phyloP scores from a whole-genome alignment of 306 rosid genomes.

The Phaseolus lunatus region DNA sequence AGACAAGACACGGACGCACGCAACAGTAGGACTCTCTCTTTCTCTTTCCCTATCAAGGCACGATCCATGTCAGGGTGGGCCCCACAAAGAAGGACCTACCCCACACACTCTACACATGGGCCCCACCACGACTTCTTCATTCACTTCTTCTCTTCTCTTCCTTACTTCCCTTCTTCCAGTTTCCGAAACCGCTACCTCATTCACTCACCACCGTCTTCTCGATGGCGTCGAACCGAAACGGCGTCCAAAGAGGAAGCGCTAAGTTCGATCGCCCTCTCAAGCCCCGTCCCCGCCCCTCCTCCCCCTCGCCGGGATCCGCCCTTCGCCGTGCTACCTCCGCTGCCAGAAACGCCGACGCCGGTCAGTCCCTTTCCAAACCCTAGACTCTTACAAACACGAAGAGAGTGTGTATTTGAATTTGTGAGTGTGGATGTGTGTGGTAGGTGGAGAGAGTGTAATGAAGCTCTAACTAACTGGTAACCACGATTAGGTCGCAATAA shows the following conservation, averaged over 20 bases:
- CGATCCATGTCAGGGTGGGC: slow-evolving; percentile 7
- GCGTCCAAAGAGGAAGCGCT: slow-evolving; percentile 49
- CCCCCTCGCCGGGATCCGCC: slow-evolving; percentile 53
- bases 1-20: not conserved
- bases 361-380: slow-evolving; percentile 41
- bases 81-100: slow-evolving; percentile 24
- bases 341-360: slow-evolving; percentile 50
- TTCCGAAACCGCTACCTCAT: slow-evolving; percentile 41
- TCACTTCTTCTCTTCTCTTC: slow-evolving; percentile 12
- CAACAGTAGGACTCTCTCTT: not conserved
- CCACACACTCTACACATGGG: slow-evolving; percentile 40
- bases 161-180: not conserved
- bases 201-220: not conserved
- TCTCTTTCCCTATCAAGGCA: not conserved
- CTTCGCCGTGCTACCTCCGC: slow-evolving; percentile 47
- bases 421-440: not conserved
- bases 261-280: slow-evolving; percentile 57
- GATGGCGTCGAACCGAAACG: slow-evolving; percentile 57
- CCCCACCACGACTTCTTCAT: slow-evolving; percentile 33
- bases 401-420: not conserved
- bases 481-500: slow-evolving; percentile 35
- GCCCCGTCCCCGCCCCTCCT: slow-evolving; percentile 46
- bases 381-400: not conserved
- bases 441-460: slow-evolving; percentile 22
- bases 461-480: slow-evolving; percentile 27